Evolutionary conservation across 106 monocot species (phyloP).

Genomic region (Chionographis japonica): DNA sequence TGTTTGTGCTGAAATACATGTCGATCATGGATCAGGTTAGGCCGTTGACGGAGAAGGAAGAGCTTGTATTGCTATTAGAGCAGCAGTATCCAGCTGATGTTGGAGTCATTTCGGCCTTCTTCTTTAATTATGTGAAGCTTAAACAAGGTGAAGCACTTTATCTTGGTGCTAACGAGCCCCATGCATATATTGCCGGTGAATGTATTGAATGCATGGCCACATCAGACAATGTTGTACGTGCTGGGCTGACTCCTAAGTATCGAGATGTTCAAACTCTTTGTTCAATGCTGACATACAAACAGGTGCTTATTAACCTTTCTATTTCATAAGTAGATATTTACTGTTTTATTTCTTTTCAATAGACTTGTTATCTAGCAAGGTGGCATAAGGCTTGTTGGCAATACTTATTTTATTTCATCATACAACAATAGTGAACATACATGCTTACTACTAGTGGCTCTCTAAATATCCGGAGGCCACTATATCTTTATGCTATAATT

Average conservation of each 20-base stretch:
- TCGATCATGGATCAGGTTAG: constrained; percentile 42
- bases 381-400: too few species aligned
- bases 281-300: constrained; percentile 95
- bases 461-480: too few species aligned
- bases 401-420: too few species aligned
- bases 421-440: too few species aligned
- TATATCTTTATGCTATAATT: too few species aligned
- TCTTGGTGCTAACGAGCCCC: constrained; percentile 86
- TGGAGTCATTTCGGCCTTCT: constrained; percentile 84
- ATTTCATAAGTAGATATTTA: too few species aligned
- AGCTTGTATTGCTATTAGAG: constrained; percentile 60
- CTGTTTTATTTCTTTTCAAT: too few species aligned
- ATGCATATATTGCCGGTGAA: constrained; percentile 92
- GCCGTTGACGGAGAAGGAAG: constrained; percentile 79
- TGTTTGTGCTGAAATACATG: not conserved
- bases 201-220: constrained; percentile 98
- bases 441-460: too few species aligned
- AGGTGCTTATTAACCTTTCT: constrained; percentile 29
- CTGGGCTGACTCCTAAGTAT: constrained; percentile 91
- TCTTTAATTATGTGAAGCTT: constrained; percentile 88
- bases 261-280: constrained; percentile 87
- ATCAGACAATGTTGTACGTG: constrained; percentile 98
- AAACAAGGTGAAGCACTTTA: constrained; percentile 88
- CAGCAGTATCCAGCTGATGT: constrained; percentile 85
- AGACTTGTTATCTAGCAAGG: too few species aligned